Percentiles rank a stretch among this genome's conserved stretches.
These are phyloP conservation scores for Dendrocalamus sinicus DNA, from an alignment of 176 grass and related monocot genomes.

Conservation along the genomic window DNA sequence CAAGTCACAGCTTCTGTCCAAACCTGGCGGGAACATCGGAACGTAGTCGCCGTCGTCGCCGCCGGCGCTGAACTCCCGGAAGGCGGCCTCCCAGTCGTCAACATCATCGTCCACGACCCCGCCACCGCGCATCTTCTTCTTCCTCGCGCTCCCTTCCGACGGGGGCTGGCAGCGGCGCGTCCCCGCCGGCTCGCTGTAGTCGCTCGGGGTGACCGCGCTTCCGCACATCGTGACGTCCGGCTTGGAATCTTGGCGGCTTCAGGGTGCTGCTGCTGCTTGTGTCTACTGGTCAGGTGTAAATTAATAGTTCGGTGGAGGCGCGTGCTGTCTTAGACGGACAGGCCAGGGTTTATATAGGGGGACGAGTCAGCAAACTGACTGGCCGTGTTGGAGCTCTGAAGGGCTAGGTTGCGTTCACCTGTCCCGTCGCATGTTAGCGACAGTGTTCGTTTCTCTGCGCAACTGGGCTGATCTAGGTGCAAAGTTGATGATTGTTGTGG, in stretches of 20 bases:
- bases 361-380: too few species aligned
- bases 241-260: not conserved
- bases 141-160: not conserved
- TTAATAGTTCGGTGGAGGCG: too few species aligned
- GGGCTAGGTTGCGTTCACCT: too few species aligned
- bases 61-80: constrained; percentile 4
- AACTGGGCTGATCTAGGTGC: too few species aligned
- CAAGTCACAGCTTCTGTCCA: not conserved
- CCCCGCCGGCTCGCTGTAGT: not conserved
- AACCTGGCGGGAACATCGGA: not conserved
- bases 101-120: not conserved
- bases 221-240: not conserved
- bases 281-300: not conserved
- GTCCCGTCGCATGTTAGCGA: too few species aligned
- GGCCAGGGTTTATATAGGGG: too few species aligned
- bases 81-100: constrained; percentile 22
- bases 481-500: too few species aligned
- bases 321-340: too few species aligned
- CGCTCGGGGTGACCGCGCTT: not conserved
- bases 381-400: too few species aligned
- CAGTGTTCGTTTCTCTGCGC: too few species aligned
- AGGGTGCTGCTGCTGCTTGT: not conserved
- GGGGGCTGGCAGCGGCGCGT: not conserved
- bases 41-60: not conserved
- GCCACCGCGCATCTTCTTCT: not conserved